These are phyloP conservation scores for Cinnamomum chago DNA, from an alignment of 164 flowering plant species.

Conservation along the genomic window DNA sequence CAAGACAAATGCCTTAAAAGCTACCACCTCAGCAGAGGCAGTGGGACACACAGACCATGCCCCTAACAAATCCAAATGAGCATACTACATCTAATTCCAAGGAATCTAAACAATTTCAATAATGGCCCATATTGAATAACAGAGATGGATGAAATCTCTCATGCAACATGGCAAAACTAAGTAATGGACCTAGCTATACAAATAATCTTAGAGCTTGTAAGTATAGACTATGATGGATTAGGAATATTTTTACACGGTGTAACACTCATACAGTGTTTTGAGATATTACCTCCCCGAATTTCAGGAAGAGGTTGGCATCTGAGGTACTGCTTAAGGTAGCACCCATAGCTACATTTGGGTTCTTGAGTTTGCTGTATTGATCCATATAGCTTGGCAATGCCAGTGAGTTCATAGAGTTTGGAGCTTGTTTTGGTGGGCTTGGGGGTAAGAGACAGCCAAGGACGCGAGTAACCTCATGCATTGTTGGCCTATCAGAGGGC, in stretches of 20 bases:
- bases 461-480: constrained; percentile 92
- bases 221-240: background rate
- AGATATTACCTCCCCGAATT: constrained; percentile 94
- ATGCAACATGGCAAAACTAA: background rate
- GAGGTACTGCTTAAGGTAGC: constrained; percentile 73
- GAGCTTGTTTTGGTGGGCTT: constrained; percentile 7
- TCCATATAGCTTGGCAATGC: constrained; percentile 53
- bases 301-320: constrained; percentile 87
- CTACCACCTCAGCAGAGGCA: too few species aligned
- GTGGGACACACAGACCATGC: too few species aligned
- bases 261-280: constrained; percentile 44
- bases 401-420: constrained; percentile 11
- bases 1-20: too few species aligned
- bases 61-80: too few species aligned
- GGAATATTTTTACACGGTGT: background rate
- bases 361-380: constrained; percentile 67
- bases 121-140: too few species aligned
- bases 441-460: constrained; percentile 51
- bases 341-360: constrained; percentile 60
- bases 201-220: background rate
- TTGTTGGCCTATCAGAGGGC: constrained; percentile 81
- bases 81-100: too few species aligned
- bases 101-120: too few species aligned
- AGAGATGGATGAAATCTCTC: background rate
- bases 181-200: background rate